A percentile compares a stretch with the other conserved stretches of the same genome.
phyloP scores from a whole-genome alignment of 2,329 filamentous ascomycete genomes.

The Celoporthe dispersa region DNA sequence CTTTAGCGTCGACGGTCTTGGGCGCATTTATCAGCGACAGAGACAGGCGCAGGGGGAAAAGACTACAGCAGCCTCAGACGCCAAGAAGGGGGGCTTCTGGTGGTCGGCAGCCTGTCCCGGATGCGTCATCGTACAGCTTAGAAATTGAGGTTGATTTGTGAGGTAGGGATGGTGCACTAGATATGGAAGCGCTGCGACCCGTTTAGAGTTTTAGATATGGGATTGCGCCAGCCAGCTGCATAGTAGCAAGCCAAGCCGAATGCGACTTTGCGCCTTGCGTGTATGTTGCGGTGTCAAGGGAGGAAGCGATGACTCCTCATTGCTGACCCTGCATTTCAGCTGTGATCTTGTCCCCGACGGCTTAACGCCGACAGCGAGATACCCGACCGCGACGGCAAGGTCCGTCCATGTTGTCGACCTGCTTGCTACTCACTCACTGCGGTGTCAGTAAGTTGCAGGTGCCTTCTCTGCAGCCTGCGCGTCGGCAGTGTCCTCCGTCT shows the following conservation, averaged over 20 bases:
- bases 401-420: too few relatives aligned
- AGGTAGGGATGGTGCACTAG: neutral
- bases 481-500: neutral
- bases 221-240: too few relatives aligned
- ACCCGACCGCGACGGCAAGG: neutral
- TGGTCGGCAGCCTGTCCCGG: neutral
- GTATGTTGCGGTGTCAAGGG: too few relatives aligned
- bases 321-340: neutral
- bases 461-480: neutral
- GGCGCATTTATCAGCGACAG: constrained; percentile 24
- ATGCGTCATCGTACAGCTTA: constrained; percentile 25
- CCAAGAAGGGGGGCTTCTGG: neutral
- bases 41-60: neutral
- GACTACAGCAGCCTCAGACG: neutral
- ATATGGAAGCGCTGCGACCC: neutral
- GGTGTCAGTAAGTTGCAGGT: neutral
- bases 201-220: neutral
- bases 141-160: constrained; percentile 18
- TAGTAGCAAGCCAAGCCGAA: too few relatives aligned
- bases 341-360: neutral
- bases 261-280: neutral
- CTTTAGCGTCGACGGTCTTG: constrained; percentile 15
- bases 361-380: neutral
- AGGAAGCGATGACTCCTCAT: neutral
- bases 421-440: too few relatives aligned